Conservation (phyloP, 352 stramenopile genomes). For the Pythium angustatum region DNA sequence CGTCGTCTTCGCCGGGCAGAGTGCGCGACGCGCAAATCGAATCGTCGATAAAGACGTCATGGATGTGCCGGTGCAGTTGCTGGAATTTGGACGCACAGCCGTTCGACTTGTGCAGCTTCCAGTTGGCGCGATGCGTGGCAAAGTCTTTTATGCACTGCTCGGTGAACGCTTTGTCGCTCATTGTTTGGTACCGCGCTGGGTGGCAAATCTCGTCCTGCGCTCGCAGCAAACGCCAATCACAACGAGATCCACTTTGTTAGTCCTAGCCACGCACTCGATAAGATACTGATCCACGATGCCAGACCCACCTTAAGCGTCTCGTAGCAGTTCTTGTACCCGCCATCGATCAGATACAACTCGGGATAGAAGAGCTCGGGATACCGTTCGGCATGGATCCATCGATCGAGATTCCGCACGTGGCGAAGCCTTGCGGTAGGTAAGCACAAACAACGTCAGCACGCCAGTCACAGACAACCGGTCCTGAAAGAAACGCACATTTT, state of each 20-base stretch:
- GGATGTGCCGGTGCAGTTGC: slow-evolving; percentile 18
- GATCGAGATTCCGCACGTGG: slow-evolving; percentile 63
- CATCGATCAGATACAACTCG: slow-evolving; percentile 69
- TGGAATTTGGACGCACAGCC: slow-evolving; percentile 43
- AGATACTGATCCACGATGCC: not conserved
- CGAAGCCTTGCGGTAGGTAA: slow-evolving; percentile 35
- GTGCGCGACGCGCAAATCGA: not conserved
- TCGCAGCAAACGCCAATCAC: not conserved
- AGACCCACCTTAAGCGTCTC: slow-evolving; percentile 37
- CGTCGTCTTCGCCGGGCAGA: not conserved
- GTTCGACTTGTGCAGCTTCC: slow-evolving; percentile 50
- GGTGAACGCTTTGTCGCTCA: slow-evolving; percentile 49
- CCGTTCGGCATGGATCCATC: slow-evolving; percentile 51
- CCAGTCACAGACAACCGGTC: not conserved
- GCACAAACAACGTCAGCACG: no score
- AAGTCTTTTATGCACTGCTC: slow-evolving; percentile 54
- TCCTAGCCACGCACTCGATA: not conserved
- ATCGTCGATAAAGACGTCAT: slow-evolving; percentile 6
- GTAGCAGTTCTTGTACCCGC: slow-evolving; percentile 74
- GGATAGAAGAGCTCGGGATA: slow-evolving; percentile 71
- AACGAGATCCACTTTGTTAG: not conserved
- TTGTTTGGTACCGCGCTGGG: slow-evolving; percentile 43
- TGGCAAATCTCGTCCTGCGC: slow-evolving; percentile 39
- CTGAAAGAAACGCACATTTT: slow-evolving; percentile 45
- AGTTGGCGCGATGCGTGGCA: slow-evolving; percentile 43